Conservation (phyloP, 1,139 yeast genomes). For the Geotrichum reessii region DNA sequence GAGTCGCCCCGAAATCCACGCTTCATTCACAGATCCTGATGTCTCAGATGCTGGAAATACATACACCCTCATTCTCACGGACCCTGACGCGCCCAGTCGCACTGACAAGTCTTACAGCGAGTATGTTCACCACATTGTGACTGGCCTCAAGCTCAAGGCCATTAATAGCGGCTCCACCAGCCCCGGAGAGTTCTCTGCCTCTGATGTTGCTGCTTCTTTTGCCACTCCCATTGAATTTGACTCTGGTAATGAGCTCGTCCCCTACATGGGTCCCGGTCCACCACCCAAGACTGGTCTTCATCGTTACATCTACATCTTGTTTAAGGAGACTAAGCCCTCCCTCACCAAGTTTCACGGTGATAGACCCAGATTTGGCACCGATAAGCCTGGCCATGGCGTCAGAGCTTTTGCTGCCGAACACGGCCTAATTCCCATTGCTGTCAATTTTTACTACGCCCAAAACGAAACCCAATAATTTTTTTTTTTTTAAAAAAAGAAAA, state of each 20-base stretch:
- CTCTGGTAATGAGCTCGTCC: conserved; percentile 35
- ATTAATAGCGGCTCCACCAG: conserved; percentile 41
- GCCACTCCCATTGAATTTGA: conserved; percentile 31
- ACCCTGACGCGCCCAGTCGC: conserved; percentile 89
- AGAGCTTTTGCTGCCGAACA: conserved; percentile 68
- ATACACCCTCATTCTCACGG: conserved; percentile 74
- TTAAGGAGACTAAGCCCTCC: conserved; percentile 48
- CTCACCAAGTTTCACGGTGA: conserved; percentile 43
- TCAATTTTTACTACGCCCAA: conserved; percentile 76
- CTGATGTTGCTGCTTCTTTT: conserved; percentile 32
- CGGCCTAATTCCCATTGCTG: conserved; percentile 59
- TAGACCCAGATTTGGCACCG: conserved; percentile 84
- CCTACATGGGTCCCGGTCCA: conserved; percentile 78
- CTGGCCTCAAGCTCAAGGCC: conserved; percentile 58
- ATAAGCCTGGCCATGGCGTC: conserved; percentile 67
- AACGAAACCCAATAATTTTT: conserved; percentile 42
- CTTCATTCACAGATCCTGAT: conserved; percentile 49
- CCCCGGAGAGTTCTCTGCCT: conserved; percentile 24
- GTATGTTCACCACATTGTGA: conserved; percentile 68
- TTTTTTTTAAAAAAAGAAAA: background rate
- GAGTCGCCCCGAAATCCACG: conserved; percentile 55
- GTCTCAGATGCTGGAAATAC: conserved; percentile 39
- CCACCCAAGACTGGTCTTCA: conserved; percentile 79
- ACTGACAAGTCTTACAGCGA: conserved; percentile 85
- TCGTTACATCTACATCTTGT: conserved; percentile 70